Conservation (phyloP, 202 grass and related monocot species). For the Musa balbisiana region DNA sequence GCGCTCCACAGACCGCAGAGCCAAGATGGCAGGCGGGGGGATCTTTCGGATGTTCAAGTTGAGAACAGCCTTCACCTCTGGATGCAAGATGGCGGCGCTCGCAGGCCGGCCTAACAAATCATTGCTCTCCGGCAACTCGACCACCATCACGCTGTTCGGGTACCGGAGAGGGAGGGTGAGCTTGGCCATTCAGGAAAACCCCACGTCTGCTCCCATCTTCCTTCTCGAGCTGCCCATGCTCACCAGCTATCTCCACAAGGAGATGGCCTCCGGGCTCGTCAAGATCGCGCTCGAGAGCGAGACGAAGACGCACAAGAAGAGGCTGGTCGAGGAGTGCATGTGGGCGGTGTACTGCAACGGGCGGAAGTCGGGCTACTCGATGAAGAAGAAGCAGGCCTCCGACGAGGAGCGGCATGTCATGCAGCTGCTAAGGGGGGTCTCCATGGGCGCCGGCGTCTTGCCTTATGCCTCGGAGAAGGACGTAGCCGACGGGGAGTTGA, state of each 20-base stretch:
- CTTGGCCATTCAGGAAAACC: slow-evolving; percentile 89
- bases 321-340: slow-evolving; percentile 79
- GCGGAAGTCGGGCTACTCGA: slow-evolving; percentile 72
- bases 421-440: slow-evolving; percentile 79
- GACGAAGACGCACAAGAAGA: slow-evolving; percentile 54
- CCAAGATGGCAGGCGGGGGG: slow-evolving; percentile 29
- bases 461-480: slow-evolving; percentile 48
- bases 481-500: slow-evolving; percentile 62
- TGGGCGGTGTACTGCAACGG: slow-evolving; percentile 99
- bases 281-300: slow-evolving; percentile 97
- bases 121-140: slow-evolving; percentile 57
- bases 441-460: slow-evolving; percentile 89
- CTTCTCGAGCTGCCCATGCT: slow-evolving; percentile 92
- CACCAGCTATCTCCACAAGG: slow-evolving; percentile 69
- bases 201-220: slow-evolving; percentile 61
- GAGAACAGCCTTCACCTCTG: slow-evolving; percentile 65
- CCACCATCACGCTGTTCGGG: slow-evolving; percentile 72
- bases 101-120: slow-evolving; percentile 63
- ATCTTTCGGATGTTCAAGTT: slow-evolving; percentile 97
- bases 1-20: slow-evolving; percentile 42
- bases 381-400: slow-evolving; percentile 70
- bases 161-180: slow-evolving; percentile 71
- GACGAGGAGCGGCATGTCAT: slow-evolving; percentile 77
- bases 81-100: slow-evolving; percentile 94
- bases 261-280: slow-evolving; percentile 63